These are phyloP conservation scores for Mycena pura DNA, from an alignment of 768 basidiomycete genomes.

Conservation along the genomic window DNA sequence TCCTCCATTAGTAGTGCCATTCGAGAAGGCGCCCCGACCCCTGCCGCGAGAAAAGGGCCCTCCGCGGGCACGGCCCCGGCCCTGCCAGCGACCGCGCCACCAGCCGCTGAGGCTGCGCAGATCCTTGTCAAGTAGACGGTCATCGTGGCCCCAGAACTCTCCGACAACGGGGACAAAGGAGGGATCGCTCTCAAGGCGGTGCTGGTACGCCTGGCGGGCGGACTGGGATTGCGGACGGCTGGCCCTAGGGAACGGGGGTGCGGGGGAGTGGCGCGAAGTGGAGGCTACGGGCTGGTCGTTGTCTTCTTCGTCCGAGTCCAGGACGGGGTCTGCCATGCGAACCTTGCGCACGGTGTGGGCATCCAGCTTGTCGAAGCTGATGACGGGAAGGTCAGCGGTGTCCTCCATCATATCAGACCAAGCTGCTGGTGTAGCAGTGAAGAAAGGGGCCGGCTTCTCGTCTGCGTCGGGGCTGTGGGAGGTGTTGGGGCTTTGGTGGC, in stretches of 20 bases:
- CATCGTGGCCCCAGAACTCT: conserved; percentile 95
- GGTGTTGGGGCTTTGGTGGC: conserved; percentile 69
- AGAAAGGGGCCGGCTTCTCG: conserved; percentile 52
- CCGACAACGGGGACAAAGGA: conserved; percentile 91
- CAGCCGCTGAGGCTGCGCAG: conserved; percentile 82
- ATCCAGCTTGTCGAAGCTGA: conserved; percentile 78
- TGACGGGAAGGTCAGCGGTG: conserved; percentile 75
- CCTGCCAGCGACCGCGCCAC: conserved; percentile 86
- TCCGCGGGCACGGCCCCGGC: conserved; percentile 68
- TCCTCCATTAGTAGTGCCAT: conserved; percentile 25
- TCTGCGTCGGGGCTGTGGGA: conserved; percentile 69
- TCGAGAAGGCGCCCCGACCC: conserved; percentile 57
- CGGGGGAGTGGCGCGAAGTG: conserved; percentile 39
- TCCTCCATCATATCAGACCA: conserved; percentile 91
- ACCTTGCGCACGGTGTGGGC: conserved; percentile 39
- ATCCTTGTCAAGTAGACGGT: conserved; percentile 84
- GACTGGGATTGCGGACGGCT: conserved; percentile 58
- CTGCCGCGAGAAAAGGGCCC: conserved; percentile 60
- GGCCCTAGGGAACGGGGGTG: conserved; percentile 31
- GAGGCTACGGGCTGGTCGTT: conserved; percentile 45
- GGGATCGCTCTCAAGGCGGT: conserved; percentile 82
- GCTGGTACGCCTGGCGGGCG: conserved; percentile 86
- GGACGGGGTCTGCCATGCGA: conserved; percentile 27
- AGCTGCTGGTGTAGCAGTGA: conserved; percentile 53
- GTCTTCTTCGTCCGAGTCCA: conserved; percentile 28